A percentile compares a stretch with the other conserved stretches of the same genome.
Evolutionary conservation across 352 stramenopile genomes (phyloP).

Genomic region (Phytophthora hybrid): DNA sequence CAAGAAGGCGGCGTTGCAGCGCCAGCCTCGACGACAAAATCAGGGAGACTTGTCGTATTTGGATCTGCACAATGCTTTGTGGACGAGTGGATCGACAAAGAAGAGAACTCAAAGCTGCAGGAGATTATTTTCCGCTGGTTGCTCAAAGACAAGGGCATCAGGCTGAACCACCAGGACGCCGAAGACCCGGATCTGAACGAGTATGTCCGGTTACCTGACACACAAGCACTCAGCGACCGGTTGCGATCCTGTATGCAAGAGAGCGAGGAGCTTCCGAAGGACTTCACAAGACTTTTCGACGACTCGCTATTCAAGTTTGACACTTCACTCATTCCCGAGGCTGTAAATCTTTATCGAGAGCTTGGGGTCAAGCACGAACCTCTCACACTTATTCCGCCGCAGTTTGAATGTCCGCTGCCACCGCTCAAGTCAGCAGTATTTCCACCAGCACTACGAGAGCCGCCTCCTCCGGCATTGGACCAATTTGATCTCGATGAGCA

Average conservation of each 20-base stretch:
- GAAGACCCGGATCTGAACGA: constrained; percentile 90
- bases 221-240: constrained; percentile 92
- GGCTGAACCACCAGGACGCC: constrained; percentile 71
- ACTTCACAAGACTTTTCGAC: constrained; percentile 96
- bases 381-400: constrained; percentile 93
- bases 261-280: constrained; percentile 93
- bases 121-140: constrained; percentile 96
- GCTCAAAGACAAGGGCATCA: constrained; percentile 83
- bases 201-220: constrained; percentile 93
- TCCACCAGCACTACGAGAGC: constrained; percentile 91
- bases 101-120: constrained; percentile 94
- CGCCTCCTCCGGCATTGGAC: constrained; percentile 92
- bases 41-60: constrained; percentile 87
- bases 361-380: constrained; percentile 96
- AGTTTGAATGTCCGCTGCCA: constrained; percentile 95
- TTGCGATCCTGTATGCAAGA: constrained; percentile 96
- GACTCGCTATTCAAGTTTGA: constrained; percentile 95
- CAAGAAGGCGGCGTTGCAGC: constrained; percentile 79
- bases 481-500: constrained; percentile 98
- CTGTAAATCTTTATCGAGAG: constrained; percentile 92
- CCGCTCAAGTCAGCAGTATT: constrained; percentile 95
- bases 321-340: constrained; percentile 95
- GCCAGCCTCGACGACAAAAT: constrained; percentile 48
- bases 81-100: constrained; percentile 96
- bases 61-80: constrained; percentile 94